Percentiles rank a stretch among this genome's conserved stretches.
These are phyloP conservation scores for Penicillium daleae DNA, from an alignment of 495 filamentous ascomycete genomes.

Conservation along the genomic window DNA sequence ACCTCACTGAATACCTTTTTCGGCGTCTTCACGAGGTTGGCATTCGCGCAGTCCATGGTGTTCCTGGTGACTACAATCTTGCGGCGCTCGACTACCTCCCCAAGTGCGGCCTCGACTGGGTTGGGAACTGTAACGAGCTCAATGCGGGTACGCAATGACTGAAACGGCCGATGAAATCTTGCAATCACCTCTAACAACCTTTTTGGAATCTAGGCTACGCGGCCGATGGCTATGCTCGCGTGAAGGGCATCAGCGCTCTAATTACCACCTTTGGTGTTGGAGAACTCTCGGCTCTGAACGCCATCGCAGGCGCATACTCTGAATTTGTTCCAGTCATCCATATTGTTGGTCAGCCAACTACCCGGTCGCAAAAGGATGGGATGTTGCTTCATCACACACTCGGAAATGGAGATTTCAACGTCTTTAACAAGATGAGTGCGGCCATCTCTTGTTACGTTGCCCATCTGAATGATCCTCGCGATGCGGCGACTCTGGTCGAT, in stretches of 20 bases:
- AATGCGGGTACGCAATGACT: slow-evolving; percentile 57
- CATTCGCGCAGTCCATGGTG: slow-evolving; percentile 63
- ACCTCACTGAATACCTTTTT: slow-evolving; percentile 66
- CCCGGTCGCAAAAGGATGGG: slow-evolving; percentile 53
- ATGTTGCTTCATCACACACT: slow-evolving; percentile 90
- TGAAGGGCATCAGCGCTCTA: slow-evolving; percentile 67
- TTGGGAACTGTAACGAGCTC: slow-evolving; percentile 76
- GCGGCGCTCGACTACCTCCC: slow-evolving; percentile 65
- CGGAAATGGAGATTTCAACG: slow-evolving; percentile 86
- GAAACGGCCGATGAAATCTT: not conserved
- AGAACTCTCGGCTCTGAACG: slow-evolving; percentile 70
- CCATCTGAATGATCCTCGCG: slow-evolving; percentile 67
- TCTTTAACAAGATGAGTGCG: slow-evolving; percentile 78
- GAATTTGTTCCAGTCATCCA: slow-evolving; percentile 67
- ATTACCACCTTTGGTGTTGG: slow-evolving; percentile 74
- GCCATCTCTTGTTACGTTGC: slow-evolving; percentile 72
- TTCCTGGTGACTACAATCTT: slow-evolving; percentile 63
- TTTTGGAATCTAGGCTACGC: slow-evolving; percentile 59
- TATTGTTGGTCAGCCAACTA: slow-evolving; percentile 65
- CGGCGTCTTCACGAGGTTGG: slow-evolving; percentile 65
- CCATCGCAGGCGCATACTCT: slow-evolving; percentile 65
- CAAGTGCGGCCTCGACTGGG: slow-evolving; percentile 62
- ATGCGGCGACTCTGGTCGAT: slow-evolving; percentile 78
- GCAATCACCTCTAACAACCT: not conserved
- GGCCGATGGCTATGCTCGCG: slow-evolving; percentile 71